Percentiles rank a stretch among this genome's conserved stretches.
Conservation (phyloP, 495 filamentous ascomycete species). For the Penicillium cosmopolitanum region DNA sequence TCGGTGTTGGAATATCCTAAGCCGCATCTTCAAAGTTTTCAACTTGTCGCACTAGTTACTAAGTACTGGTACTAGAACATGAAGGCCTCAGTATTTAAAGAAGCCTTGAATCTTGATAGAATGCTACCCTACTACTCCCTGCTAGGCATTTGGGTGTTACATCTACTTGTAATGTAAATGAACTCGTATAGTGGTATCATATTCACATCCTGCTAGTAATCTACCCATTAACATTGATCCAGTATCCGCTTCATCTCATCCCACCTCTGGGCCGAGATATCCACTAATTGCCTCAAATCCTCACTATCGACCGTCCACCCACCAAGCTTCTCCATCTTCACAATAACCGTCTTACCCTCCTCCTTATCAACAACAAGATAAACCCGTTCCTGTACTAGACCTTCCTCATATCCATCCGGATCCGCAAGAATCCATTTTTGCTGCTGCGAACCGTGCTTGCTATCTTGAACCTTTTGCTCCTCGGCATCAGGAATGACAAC, state of each 20-base stretch:
- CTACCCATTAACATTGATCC: constrained; percentile 35
- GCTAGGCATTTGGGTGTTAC: too few relatives aligned
- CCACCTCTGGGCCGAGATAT: constrained; percentile 58
- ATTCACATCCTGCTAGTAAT: constrained; percentile 11
- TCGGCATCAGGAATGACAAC: constrained; percentile 46
- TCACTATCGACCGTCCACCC: constrained; percentile 62
- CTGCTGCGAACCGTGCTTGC: constrained; percentile 36
- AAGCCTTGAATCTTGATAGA: too few relatives aligned
- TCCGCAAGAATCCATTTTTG: constrained; percentile 80
- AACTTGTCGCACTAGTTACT: too few relatives aligned
- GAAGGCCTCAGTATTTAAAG: too few relatives aligned
- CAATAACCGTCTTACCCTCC: constrained; percentile 58
- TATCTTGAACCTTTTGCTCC: constrained; percentile 43
- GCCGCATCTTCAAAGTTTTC: too few relatives aligned
- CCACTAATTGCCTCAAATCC: constrained; percentile 59
- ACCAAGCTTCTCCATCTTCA: constrained; percentile 80
- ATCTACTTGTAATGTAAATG: too few relatives aligned
- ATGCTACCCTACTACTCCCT: too few relatives aligned
- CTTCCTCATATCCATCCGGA: constrained; percentile 89
- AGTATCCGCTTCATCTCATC: constrained; percentile 53
- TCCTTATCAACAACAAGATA: constrained; percentile 72
- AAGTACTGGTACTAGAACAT: too few relatives aligned
- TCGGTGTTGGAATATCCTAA: too few relatives aligned
- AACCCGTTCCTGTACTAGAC: constrained; percentile 71
- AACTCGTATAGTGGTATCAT: constrained; percentile 36